These are phyloP conservation scores for Xylaria sp. DNA, from an alignment of 2,329 filamentous ascomycete species.

Conservation along the genomic window DNA sequence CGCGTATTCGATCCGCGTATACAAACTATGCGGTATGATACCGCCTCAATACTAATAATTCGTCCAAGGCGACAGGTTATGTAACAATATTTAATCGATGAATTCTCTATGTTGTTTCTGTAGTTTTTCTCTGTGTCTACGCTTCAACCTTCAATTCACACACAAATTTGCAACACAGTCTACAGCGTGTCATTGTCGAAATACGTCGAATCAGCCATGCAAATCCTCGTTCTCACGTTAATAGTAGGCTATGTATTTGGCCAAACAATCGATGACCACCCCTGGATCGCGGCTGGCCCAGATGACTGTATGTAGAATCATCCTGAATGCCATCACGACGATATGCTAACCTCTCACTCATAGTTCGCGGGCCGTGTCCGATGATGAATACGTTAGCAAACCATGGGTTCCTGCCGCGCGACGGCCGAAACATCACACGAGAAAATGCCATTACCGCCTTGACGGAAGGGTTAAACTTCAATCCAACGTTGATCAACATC, in stretches of 20 bases:
- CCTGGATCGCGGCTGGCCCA: conserved; percentile 13
- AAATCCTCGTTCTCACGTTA: not conserved
- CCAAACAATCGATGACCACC: not conserved
- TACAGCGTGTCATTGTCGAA: too few species aligned
- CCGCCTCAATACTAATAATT: too few species aligned
- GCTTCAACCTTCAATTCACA: too few species aligned
- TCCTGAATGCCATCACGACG: not conserved
- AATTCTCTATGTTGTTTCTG: not conserved
- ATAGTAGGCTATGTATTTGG: conserved; percentile 5
- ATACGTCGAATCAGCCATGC: conserved; percentile 3
- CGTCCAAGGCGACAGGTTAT: not conserved
- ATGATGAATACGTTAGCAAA: conserved; percentile 64
- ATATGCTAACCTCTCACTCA: conserved; percentile 9
- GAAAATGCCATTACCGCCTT: conserved; percentile 54
- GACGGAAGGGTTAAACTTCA: conserved; percentile 55
- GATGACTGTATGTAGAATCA: conserved; percentile 10
- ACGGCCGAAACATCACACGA: conserved; percentile 56
- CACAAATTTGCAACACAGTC: too few species aligned
- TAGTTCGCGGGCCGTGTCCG: conserved; percentile 59
- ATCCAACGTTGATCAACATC: conserved; percentile 50
- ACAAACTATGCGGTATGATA: too few species aligned
- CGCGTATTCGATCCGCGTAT: too few species aligned
- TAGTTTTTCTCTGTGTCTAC: not conserved
- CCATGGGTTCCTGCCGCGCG: conserved; percentile 58
- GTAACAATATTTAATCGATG: not conserved